phyloP scores from a whole-genome alignment of 129 eudicot genomes.

The Flaveria trinervia region DNA sequence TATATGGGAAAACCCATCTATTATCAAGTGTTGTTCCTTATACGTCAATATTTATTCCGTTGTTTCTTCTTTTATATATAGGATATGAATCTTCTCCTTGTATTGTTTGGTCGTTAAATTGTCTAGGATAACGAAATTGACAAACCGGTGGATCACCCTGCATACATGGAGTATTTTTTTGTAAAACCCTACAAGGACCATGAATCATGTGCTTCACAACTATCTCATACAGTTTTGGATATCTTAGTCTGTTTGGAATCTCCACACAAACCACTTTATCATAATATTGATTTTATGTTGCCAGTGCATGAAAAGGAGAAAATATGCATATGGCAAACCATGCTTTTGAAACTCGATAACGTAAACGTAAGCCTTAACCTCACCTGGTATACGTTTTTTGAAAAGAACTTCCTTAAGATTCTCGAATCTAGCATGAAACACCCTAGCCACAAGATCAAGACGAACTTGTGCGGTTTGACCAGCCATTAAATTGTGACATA shows the following conservation, averaged over 20 bases:
- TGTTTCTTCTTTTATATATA: constrained; percentile 21
- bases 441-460: too few species aligned
- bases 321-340: too few species aligned
- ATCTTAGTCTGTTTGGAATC: background rate
- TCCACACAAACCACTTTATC: constrained; percentile 18
- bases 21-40: background rate
- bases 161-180: constrained; percentile 9
- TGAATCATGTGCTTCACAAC: constrained; percentile 41
- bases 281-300: background rate
- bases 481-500: too few species aligned
- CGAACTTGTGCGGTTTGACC: too few species aligned
- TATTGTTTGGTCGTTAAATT: background rate
- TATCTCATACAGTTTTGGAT: background rate
- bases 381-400: too few species aligned
- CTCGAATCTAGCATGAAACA: too few species aligned
- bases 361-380: too few species aligned
- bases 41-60: background rate
- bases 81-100: constrained; percentile 31
- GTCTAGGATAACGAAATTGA: constrained; percentile 3
- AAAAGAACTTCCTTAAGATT: too few species aligned
- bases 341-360: too few species aligned
- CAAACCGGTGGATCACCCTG: background rate
- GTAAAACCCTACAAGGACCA: constrained; percentile 17
- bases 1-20: constrained; percentile 33
- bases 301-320: background rate